Conservation (phyloP, 352 stramenopile species). For the Phytophthora europaea region DNA sequence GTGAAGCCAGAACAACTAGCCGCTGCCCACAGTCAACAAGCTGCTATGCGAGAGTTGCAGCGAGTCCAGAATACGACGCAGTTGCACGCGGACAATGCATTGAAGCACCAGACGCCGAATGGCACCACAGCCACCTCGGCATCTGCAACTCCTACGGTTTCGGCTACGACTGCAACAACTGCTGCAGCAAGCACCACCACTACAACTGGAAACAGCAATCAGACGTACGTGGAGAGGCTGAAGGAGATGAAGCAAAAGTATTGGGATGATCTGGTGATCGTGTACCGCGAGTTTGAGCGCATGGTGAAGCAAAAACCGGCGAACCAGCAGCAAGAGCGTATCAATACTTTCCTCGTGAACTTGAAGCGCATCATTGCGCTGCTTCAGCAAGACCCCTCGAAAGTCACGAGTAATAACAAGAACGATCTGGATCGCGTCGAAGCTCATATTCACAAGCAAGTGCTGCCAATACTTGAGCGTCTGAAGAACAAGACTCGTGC, state of each 20-base stretch:
- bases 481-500: slow-evolving; percentile 80
- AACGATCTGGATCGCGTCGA: slow-evolving; percentile 86
- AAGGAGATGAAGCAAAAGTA: slow-evolving; percentile 86
- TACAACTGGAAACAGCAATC: slow-evolving; percentile 33
- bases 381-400: slow-evolving; percentile 83
- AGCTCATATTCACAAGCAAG: slow-evolving; percentile 86
- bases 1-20: slow-evolving; percentile 72
- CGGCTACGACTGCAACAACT: slow-evolving; percentile 23
- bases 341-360: slow-evolving; percentile 85
- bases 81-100: slow-evolving; percentile 46
- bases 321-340: slow-evolving; percentile 83
- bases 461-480: slow-evolving; percentile 79
- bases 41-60: slow-evolving; percentile 68
- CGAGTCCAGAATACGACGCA: slow-evolving; percentile 67
- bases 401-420: slow-evolving; percentile 81
- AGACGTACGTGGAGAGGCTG: slow-evolving; percentile 76
- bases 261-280: slow-evolving; percentile 85
- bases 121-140: slow-evolving; percentile 19
- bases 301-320: slow-evolving; percentile 88
- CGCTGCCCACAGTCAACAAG: slow-evolving; percentile 71
- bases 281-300: slow-evolving; percentile 87
- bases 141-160: slow-evolving; percentile 13
- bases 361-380: slow-evolving; percentile 85
- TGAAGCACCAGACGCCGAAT: slow-evolving; percentile 47
- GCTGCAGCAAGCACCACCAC: slow-evolving; percentile 19